Conservation (phyloP, 352 stramenopile genomes). For the Pythium scleroteichum region DNA sequence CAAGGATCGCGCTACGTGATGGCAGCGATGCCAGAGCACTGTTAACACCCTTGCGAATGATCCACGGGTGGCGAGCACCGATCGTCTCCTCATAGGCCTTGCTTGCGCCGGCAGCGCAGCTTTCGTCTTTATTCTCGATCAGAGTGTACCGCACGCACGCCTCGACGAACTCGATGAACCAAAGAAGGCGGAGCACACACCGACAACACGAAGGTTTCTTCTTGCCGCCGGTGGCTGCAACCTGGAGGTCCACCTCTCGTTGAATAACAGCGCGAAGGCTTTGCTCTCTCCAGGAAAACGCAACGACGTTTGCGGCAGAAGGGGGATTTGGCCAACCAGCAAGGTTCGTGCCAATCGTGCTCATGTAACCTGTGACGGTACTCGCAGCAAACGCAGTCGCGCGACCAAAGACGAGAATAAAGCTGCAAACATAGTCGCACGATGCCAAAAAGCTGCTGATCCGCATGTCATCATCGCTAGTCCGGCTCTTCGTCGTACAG, state of each 20-base stretch:
- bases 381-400: slow-evolving; percentile 80
- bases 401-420: slow-evolving; percentile 77
- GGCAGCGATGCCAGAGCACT: slow-evolving; percentile 69
- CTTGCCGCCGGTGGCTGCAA: slow-evolving; percentile 70
- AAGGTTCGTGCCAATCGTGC: slow-evolving; percentile 67
- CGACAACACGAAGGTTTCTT: slow-evolving; percentile 81
- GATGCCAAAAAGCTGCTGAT: slow-evolving; percentile 50
- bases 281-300: slow-evolving; percentile 48
- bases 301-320: slow-evolving; percentile 15
- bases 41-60: slow-evolving; percentile 84
- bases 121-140: slow-evolving; percentile 66
- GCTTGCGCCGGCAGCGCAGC: slow-evolving; percentile 56
- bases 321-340: slow-evolving; percentile 38
- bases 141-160: slow-evolving; percentile 69
- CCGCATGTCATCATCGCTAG: slow-evolving; percentile 40
- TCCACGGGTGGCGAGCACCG: slow-evolving; percentile 76
- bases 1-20: slow-evolving; percentile 54
- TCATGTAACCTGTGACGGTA: slow-evolving; percentile 74
- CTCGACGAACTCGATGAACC: slow-evolving; percentile 87
- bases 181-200: slow-evolving; percentile 71
- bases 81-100: slow-evolving; percentile 87
- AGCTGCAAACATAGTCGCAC: slow-evolving; percentile 66
- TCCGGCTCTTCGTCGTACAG: slow-evolving; percentile 33
- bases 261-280: slow-evolving; percentile 60
- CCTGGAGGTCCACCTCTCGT: slow-evolving; percentile 59